phyloP scores from a whole-genome alignment of 108 stramenopile genomes.

The Bacterosira constricta region DNA sequence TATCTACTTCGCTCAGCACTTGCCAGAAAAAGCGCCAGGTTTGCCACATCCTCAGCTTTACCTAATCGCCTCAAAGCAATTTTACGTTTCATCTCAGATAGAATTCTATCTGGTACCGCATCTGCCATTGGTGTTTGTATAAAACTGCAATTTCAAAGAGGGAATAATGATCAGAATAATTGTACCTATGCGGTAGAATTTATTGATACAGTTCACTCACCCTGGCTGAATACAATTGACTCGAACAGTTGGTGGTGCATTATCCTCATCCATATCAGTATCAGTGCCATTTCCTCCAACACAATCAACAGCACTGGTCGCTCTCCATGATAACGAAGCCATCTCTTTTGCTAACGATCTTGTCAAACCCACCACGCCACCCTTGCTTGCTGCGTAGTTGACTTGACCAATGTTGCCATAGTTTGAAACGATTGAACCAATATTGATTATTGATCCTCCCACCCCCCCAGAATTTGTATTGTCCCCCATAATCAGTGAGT shows the following conservation, averaged over 20 bases:
- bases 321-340: slow-evolving; percentile 48
- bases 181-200: too few relatives aligned
- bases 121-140: slow-evolving; percentile 79
- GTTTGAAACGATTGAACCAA: slow-evolving; percentile 72
- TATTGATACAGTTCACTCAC: slow-evolving; percentile 9
- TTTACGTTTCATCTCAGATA: slow-evolving; percentile 45
- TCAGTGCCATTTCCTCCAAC: not conserved
- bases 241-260: slow-evolving; percentile 42
- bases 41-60: slow-evolving; percentile 64
- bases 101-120: slow-evolving; percentile 60
- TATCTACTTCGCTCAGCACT: slow-evolving; percentile 63
- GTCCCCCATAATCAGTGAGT: slow-evolving; percentile 7
- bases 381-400: slow-evolving; percentile 88
- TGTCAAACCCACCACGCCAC: slow-evolving; percentile 74
- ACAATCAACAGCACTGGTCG: not conserved
- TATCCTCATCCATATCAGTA: not conserved
- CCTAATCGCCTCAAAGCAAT: slow-evolving; percentile 71
- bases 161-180: too few relatives aligned
- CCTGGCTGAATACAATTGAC: slow-evolving; percentile 77
- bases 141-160: slow-evolving; percentile 65
- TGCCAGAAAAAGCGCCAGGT: slow-evolving; percentile 61
- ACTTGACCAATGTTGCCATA: slow-evolving; percentile 80
- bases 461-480: not conserved
- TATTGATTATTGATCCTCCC: slow-evolving; percentile 72
- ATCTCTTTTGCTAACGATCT: slow-evolving; percentile 77